Percentiles rank a stretch among this genome's conserved stretches.
Evolutionary conservation across 176 grass and related monocot genomes (phyloP).

Genomic region (Zea luxurians): DNA sequence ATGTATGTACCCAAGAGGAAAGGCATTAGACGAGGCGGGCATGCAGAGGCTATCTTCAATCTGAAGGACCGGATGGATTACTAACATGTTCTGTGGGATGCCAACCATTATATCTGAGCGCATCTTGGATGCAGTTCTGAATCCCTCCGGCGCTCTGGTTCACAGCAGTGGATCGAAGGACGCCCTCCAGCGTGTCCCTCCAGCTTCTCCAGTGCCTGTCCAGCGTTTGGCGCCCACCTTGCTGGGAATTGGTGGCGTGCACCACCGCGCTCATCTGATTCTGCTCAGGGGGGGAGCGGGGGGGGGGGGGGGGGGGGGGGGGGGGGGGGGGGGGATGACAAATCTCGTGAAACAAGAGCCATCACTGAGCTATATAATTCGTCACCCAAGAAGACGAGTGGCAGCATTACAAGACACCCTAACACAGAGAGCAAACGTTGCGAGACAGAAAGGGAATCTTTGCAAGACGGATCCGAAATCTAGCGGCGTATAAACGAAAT

Average conservation of each 20-base stretch:
- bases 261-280: background rate
- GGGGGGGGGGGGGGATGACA: background rate
- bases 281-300: background rate
- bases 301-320: too few species aligned
- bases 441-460: constrained; percentile 9
- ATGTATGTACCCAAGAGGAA: too few species aligned
- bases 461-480: constrained; percentile 3
- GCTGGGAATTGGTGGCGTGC: background rate
- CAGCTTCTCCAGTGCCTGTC: constrained; percentile 62
- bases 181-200: constrained; percentile 61
- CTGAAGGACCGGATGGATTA: background rate
- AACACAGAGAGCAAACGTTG: background rate
- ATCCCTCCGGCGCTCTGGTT: constrained; percentile 64
- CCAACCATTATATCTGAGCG: constrained; percentile 50
- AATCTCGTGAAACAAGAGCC: background rate
- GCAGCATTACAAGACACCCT: background rate
- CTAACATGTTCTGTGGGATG: constrained; percentile 28
- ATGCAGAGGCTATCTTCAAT: background rate
- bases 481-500: constrained; percentile 19
- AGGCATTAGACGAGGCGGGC: background rate
- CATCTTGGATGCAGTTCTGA: constrained; percentile 63
- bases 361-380: background rate
- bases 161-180: constrained; percentile 41
- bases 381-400: background rate
- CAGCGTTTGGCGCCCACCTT: background rate